Percentiles rank a stretch among this genome's conserved stretches.
Evolutionary conservation across 2,329 filamentous ascomycete species (phyloP).

Genomic region (Pleoardoris graminearum): DNA sequence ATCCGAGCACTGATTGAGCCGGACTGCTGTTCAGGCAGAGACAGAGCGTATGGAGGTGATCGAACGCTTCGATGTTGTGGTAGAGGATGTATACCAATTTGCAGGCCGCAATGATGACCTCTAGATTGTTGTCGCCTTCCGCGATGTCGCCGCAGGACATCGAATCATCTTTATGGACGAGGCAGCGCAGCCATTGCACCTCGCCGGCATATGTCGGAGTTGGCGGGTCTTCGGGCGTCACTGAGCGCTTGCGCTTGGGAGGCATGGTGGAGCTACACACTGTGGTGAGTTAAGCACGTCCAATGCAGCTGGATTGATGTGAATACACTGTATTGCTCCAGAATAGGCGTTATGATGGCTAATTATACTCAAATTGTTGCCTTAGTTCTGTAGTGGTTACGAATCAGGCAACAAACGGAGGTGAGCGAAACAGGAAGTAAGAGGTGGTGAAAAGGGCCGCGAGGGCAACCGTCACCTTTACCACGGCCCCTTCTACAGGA

Average conservation of each 20-base stretch:
- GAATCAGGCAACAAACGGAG: background rate
- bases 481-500: background rate
- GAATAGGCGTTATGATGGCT: too few relatives aligned
- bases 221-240: background rate
- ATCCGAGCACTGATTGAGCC: too few relatives aligned
- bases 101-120: constrained; percentile 2
- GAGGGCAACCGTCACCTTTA: background rate
- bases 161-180: background rate
- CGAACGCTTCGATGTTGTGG: constrained; percentile 3
- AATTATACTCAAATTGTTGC: background rate
- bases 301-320: background rate
- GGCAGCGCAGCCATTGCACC: constrained; percentile 1
- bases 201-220: constrained; percentile 4
- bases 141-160: background rate
- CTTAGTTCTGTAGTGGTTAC: background rate
- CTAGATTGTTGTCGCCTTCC: background rate
- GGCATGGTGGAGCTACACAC: background rate
- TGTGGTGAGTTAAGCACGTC: background rate
- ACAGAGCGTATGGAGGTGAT: background rate
- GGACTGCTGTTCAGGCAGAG: background rate
- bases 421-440: background rate
- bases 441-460: background rate
- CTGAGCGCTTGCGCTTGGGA: background rate
- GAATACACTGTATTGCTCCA: background rate
- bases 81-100: constrained; percentile 9